phyloP scores from a whole-genome alignment of 2,329 filamentous ascomycete species.

The Emergomyces pasteurianus region DNA sequence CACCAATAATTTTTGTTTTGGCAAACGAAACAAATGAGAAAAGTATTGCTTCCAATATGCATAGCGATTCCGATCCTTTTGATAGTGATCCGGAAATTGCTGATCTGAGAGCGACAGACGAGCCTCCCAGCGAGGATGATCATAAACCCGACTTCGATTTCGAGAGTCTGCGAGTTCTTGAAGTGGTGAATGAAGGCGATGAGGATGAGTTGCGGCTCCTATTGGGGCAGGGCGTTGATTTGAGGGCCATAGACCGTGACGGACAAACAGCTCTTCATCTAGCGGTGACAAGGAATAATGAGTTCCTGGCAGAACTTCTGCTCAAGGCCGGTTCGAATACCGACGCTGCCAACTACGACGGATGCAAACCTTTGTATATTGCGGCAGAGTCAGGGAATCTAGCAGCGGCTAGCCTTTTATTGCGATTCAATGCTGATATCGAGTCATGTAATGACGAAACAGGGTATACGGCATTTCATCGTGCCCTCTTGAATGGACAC shows the following conservation, averaged over 20 bases:
- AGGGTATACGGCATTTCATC: slow-evolving; percentile 1
- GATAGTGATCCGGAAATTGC: neutral
- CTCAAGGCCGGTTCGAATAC: neutral
- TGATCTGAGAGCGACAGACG: neutral
- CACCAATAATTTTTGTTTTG: neutral
- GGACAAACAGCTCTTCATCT: slow-evolving; percentile 2
- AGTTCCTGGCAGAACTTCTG: neutral
- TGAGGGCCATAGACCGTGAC: neutral
- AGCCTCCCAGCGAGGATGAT: neutral
- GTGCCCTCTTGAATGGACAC: neutral
- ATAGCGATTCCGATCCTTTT: neutral
- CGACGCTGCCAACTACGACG: neutral
- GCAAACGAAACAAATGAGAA: neutral
- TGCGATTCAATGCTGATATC: slow-evolving; percentile 1
- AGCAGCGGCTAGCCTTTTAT: neutral
- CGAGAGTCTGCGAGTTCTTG: neutral
- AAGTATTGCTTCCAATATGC: neutral
- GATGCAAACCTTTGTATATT: neutral
- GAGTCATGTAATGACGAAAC: neutral
- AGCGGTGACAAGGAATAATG: neutral
- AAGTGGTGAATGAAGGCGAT: neutral
- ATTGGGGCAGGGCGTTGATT: neutral
- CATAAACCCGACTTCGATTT: neutral
- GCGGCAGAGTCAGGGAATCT: neutral
- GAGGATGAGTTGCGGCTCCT: neutral